Percentiles rank a stretch among this genome's conserved stretches.
Evolutionary conservation across 2,329 filamentous ascomycete species (phyloP).

Genomic region (Cladosporium velox): DNA sequence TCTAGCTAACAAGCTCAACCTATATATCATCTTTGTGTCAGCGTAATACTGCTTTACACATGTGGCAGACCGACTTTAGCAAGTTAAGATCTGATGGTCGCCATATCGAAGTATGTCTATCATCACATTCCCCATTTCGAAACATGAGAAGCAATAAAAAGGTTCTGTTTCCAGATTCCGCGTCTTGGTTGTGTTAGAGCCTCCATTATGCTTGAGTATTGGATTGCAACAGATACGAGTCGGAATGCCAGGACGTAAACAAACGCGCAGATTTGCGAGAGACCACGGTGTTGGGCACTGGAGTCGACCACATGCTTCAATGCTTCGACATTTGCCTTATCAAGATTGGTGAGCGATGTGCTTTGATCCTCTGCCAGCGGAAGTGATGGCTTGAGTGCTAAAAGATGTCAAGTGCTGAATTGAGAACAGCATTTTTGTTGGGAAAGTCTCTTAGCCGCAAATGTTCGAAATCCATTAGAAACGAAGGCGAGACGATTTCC

Average conservation of each 20-base stretch:
- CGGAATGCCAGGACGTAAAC: background rate
- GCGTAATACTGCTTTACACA: background rate
- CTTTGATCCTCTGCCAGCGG: background rate
- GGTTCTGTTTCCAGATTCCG: background rate
- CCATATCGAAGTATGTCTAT: background rate
- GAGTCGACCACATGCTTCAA: background rate
- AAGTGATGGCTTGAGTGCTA: background rate
- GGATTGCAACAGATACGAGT: background rate
- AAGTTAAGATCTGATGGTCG: background rate
- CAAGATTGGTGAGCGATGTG: background rate
- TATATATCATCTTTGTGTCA: background rate
- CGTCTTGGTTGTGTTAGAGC: background rate
- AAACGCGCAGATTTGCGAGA: background rate
- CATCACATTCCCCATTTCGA: background rate
- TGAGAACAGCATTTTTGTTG: background rate
- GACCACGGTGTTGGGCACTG: background rate
- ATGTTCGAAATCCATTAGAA: background rate
- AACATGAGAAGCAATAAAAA: background rate
- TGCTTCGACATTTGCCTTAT: background rate
- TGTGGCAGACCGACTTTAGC: background rate
- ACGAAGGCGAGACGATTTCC: background rate
- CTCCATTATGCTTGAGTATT: background rate
- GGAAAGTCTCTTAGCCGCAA: background rate
- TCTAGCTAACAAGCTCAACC: background rate
- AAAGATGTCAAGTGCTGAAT: background rate